A percentile compares a stretch with the other conserved stretches of the same genome.
Evolutionary conservation across 306 rosid species (phyloP).

Genomic region (Inga laurina): DNA sequence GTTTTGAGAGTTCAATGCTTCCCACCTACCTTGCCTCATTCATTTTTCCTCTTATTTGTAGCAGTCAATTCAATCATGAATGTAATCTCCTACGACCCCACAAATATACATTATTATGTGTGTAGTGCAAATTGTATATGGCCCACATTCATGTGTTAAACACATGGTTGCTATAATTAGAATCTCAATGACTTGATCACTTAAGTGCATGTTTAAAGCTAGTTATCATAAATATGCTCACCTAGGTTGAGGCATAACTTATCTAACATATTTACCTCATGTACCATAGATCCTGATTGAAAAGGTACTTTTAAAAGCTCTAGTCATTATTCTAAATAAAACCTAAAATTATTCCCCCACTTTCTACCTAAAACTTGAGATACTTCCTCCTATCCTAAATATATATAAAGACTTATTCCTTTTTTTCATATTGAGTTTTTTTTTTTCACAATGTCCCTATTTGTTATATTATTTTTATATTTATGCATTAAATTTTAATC

Average conservation of each 20-base stretch:
- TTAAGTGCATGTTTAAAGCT: too few species aligned
- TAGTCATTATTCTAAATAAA: too few species aligned
- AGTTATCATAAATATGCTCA: too few species aligned
- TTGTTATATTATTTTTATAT: too few species aligned
- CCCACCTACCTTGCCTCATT: slow-evolving; percentile 36
- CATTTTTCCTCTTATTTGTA: slow-evolving; percentile 19
- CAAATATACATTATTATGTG: neutral
- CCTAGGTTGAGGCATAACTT: too few species aligned
- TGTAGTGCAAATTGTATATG: neutral
- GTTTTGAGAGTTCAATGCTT: slow-evolving; percentile 23
- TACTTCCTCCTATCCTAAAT: neutral
- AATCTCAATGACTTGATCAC: too few species aligned
- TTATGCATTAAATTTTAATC: too few species aligned
- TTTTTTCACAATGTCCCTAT: neutral
- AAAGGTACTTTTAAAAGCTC: too few species aligned
- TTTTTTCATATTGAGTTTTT: too few species aligned
- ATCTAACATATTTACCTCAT: too few species aligned
- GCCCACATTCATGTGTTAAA: neutral
- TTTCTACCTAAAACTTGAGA: neutral
- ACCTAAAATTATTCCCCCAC: neutral
- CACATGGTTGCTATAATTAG: neutral
- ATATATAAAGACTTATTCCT: neutral
- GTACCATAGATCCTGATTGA: too few species aligned
- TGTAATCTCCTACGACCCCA: neutral
- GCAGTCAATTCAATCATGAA: slow-evolving; percentile 28